These are phyloP conservation scores for Lipomyces yamanashiensis DNA, from an alignment of 805 yeast genomes.

Conservation along the genomic window DNA sequence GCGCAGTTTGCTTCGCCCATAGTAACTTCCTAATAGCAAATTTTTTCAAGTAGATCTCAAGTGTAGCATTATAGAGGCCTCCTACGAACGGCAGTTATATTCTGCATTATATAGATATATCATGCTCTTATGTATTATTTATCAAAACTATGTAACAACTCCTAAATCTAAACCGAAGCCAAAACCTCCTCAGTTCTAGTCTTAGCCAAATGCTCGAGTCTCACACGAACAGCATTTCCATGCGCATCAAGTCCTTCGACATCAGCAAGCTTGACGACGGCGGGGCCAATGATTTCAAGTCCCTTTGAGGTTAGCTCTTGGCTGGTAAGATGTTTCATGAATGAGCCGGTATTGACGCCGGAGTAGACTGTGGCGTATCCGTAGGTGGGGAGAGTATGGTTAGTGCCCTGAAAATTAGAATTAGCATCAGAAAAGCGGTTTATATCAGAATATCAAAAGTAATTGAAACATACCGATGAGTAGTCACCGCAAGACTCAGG, in stretches of 20 bases:
- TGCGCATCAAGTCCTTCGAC: constrained; percentile 98
- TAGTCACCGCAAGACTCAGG: constrained; percentile 99
- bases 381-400: constrained; percentile 97
- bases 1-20: neutral
- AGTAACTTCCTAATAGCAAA: no score
- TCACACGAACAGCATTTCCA: constrained; percentile 92
- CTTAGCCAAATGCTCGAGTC: constrained; percentile 61
- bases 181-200: constrained; percentile 12
- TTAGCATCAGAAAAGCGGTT: neutral
- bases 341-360: constrained; percentile 95
- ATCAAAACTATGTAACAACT: neutral
- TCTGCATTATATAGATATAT: neutral
- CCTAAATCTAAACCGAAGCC: constrained; percentile 3
- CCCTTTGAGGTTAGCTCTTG: constrained; percentile 90
- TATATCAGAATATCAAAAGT: neutral
- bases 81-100: no score
- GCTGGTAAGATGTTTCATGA: constrained; percentile 92
- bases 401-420: constrained; percentile 79
- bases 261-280: constrained; percentile 93
- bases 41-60: no score
- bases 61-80: neutral
- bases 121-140: neutral
- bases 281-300: constrained; percentile 84
- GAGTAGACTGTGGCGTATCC: constrained; percentile 98
- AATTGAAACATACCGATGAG: constrained; percentile 49